Evolutionary conservation across 305 asterid genomes (phyloP).

Genomic region (Fraxinus xanthoxyloides): DNA sequence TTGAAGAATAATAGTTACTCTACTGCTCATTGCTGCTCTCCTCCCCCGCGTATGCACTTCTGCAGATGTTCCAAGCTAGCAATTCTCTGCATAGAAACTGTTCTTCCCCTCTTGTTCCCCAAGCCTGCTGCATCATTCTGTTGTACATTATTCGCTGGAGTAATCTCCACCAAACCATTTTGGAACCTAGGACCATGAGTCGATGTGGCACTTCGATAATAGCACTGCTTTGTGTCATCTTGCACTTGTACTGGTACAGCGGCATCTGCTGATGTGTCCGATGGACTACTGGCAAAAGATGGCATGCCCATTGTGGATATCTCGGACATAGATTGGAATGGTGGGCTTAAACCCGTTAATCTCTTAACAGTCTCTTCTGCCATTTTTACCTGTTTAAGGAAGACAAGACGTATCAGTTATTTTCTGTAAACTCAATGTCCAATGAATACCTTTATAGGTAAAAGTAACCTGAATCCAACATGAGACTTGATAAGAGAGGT

Average conservation of each 20-base stretch:
- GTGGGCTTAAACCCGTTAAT: constrained; percentile 77
- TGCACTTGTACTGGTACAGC: constrained; percentile 45
- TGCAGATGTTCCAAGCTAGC: constrained; percentile 94
- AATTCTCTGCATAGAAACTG: constrained; percentile 78
- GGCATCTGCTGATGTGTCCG: constrained; percentile 60
- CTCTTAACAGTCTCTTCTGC: constrained; percentile 93
- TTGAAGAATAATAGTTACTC: neutral
- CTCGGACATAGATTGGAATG: constrained; percentile 80
- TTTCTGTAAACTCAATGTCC: neutral
- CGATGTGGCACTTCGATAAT: constrained; percentile 32
- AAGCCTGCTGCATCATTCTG: constrained; percentile 31
- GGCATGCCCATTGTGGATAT: constrained; percentile 60
- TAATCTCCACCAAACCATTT: constrained; percentile 41
- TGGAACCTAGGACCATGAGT: constrained; percentile 46
- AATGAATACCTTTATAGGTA: neutral
- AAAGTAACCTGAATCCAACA: neutral
- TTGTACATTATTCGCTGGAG: constrained; percentile 40
- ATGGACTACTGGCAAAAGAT: constrained; percentile 58
- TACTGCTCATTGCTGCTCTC: constrained; percentile 32
- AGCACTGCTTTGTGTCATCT: constrained; percentile 47
- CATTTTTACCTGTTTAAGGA: constrained; percentile 51
- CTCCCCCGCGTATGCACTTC: constrained; percentile 70
- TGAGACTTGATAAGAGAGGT: neutral
- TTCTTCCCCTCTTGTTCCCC: constrained; percentile 63
- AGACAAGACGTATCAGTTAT: neutral